Base-by-base conservation (phyloP, 2,329 filamentous ascomycete species). In the Aureobasidium lini region DNA sequence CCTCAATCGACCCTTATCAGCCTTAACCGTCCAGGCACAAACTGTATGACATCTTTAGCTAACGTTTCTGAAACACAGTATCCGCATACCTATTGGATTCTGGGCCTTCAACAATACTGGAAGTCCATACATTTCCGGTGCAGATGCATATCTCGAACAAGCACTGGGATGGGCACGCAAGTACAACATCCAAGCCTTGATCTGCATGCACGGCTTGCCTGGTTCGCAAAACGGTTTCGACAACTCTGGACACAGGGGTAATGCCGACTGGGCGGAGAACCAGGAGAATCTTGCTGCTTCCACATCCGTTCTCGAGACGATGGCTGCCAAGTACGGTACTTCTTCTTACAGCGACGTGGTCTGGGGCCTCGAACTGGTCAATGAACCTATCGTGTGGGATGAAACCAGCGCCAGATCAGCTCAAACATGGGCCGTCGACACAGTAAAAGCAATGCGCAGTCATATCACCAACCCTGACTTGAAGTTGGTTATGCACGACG, bases 191-290 rank as follows among this genome's bases (percentile, higher is more conserved):
- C 81, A 83, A 67, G 75, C 84, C 11, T 75, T 83, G 66, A 79
- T 85, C 56, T 82, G 84, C 64, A 73, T 84, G 8, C 82, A 85
- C 66, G 81, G 80, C 29, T 78, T 77, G 3, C 81, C 56, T 72
- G 77, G 77, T 42, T 79, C 76, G 1, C 82, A 84, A 64, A 84
- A 85, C 62, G 83, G 83, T 11, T 85, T 81, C 66, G 83, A 86
- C 69, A 85, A 86, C 69, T 83, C 79, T 43, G 84, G 84, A 2
- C 78, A 81, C 60, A 50, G 18, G 72, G 73, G 64, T 73, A 72
- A 53, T 65, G 62, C 56, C 75, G 57, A 16, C 76, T 75, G 62
- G 68, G 69, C 7, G 81, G 77, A 75, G 74, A 76, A 62, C 67
- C 77, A 76, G 23, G 69, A 77, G 60, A 81, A 76, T 0, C 72